Base-by-base conservation (phyloP, 257 asterid species). In the Handroanthus guayacan region DNA sequence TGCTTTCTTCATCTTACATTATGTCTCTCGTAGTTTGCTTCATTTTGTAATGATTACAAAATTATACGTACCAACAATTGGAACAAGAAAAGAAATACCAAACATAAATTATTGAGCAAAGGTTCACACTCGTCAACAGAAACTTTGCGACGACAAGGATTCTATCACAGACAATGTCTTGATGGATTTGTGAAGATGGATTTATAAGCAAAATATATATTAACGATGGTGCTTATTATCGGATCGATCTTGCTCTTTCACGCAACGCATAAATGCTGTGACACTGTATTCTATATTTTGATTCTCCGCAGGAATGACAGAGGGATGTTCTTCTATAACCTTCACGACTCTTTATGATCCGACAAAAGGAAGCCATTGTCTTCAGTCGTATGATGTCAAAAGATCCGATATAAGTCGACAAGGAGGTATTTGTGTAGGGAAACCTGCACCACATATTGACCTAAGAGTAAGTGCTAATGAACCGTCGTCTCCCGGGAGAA, bases 271-370 rank as follows among this genome's bases (percentile, higher is more conserved):
- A 25, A 25, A 25, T 25, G 31, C 31, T 25, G 31, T 25, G 1
- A 25, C 31, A 25, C 31, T 25, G 1, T 25, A 25, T 25, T 25
- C 31, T 25, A 1, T 25, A 14, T 3, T 75, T 78, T 43, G 68
- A 64, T 72, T 67, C 69, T 7, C 3, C 82, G 58, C 79, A 90
- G 97, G 98, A 67, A 93, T 91, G 97, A 92, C 99, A 1, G 98
- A 95, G 87, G 93, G 97, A 2, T 92, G 99, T 71, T 92, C 99
- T 48, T 95, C 99, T 45, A 67, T 95, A 78, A 92, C 98, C 39
- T 92, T 94, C 95, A 82, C 69, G 92, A 94, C 90, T 37, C 95
- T 94, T 58, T 80, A 86, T 74, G 91, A 86, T 61, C 97, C 97
- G 5, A 61, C 77, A 4, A 72, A 78, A 41, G 82, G 77, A 36